Conservation (phyloP, 2,329 filamentous ascomycete genomes). For the Aspergillus sp. region DNA sequence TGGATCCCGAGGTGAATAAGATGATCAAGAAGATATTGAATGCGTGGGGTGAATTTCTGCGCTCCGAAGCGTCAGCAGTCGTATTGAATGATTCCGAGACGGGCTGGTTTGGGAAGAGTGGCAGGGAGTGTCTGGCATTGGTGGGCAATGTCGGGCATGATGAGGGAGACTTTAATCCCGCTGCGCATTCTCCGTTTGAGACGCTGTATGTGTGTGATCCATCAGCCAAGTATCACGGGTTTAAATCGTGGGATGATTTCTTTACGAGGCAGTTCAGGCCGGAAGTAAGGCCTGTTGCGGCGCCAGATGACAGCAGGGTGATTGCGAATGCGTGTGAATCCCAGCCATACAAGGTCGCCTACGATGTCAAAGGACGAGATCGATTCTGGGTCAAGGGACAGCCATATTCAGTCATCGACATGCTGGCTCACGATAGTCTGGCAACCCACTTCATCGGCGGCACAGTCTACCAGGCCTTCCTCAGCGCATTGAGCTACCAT, state of each 20-base stretch:
- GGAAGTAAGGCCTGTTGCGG: constrained; percentile 50
- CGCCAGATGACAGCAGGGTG: constrained; percentile 45
- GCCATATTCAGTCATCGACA: constrained; percentile 60
- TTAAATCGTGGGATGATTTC: constrained; percentile 62
- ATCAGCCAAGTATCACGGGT: constrained; percentile 31
- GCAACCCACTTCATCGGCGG: constrained; percentile 54
- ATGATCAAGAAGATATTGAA: constrained; percentile 35
- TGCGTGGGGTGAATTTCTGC: background rate
- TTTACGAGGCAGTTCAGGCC: constrained; percentile 55
- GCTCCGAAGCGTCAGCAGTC: background rate
- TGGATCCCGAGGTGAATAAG: constrained; percentile 48
- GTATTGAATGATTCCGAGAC: background rate
- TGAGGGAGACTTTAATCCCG: no score
- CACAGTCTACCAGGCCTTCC: constrained; percentile 67
- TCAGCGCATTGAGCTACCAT: constrained; percentile 65
- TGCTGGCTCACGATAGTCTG: constrained; percentile 55
- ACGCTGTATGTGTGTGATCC: background rate
- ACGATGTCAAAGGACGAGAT: constrained; percentile 50
- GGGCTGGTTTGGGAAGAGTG: background rate
- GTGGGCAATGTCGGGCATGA: no score
- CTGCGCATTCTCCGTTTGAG: background rate
- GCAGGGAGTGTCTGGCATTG: background rate
- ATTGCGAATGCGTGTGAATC: constrained; percentile 61
- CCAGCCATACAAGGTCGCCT: constrained; percentile 47
- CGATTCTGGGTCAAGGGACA: constrained; percentile 63